A percentile compares a stretch with the other conserved stretches of the same genome.
Conservation (phyloP, 768 basidiomycete species). For the Tricholoma terreum region DNA sequence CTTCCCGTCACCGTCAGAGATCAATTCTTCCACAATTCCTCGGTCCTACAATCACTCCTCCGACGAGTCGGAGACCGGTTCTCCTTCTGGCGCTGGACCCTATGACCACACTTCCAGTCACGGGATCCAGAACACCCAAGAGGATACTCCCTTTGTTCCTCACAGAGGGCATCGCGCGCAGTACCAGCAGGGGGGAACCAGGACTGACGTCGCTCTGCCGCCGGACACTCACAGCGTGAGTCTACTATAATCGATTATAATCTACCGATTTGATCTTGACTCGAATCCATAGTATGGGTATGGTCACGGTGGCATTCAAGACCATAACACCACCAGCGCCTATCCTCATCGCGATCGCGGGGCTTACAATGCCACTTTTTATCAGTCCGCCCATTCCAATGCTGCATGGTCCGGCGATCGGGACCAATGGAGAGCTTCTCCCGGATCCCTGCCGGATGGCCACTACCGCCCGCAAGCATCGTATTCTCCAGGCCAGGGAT, state of each 20-base stretch:
- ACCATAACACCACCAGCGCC: background rate
- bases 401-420: background rate
- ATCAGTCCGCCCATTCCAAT: background rate
- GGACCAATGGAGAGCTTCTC: background rate
- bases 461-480: background rate
- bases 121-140: background rate
- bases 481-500: background rate
- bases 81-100: conserved; percentile 9
- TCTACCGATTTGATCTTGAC: conserved; percentile 4
- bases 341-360: background rate
- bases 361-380: background rate
- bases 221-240: background rate
- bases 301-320: background rate
- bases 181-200: background rate
- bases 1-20: background rate
- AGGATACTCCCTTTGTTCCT: conserved; percentile 4
- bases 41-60: conserved; percentile 14
- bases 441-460: background rate
- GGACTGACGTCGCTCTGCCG: background rate
- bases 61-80: conserved; percentile 16
- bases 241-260: background rate
- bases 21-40: conserved; percentile 11
- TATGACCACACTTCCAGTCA: conserved; percentile 9
- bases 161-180: background rate
- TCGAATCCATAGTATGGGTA: background rate